phyloP scores from a whole-genome alignment of 257 asterid genomes.

The Fraxinus anomala region DNA sequence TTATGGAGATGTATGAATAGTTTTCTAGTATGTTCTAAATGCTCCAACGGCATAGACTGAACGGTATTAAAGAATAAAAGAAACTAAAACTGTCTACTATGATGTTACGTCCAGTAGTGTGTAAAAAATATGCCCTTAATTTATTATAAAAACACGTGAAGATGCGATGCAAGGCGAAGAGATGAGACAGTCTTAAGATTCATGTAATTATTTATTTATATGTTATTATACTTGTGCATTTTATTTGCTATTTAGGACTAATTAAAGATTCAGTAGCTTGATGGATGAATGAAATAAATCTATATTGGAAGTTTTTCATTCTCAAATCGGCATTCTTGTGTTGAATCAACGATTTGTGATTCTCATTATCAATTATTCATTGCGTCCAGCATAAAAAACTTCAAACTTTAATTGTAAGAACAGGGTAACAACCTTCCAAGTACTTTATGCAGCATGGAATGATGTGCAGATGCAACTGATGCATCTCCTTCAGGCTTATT shows the following conservation, averaged over 20 bases:
- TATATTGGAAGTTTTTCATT: too few species aligned
- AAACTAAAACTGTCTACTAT: too few species aligned
- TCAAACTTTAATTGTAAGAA: too few species aligned
- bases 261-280: too few species aligned
- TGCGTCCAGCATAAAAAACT: too few species aligned
- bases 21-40: not conserved
- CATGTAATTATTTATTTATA: not conserved
- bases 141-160: not conserved
- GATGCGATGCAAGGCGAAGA: not conserved
- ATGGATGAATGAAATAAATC: too few species aligned
- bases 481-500: conserved; percentile 32
- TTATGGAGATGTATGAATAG: not conserved
- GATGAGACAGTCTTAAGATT: not conserved
- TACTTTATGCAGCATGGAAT: conserved; percentile 40
- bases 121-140: not conserved
- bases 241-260: too few species aligned
- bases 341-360: too few species aligned
- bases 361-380: too few species aligned
- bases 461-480: conserved; percentile 39
- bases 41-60: not conserved
- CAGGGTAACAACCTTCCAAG: conserved; percentile 41
- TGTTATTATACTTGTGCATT: too few species aligned
- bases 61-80: too few species aligned
- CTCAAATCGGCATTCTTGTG: too few species aligned
- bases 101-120: not conserved